Percentiles rank a stretch among this genome's conserved stretches.
Evolutionary conservation across 305 asterid genomes (phyloP).

Genomic region (Fraxinus dipetala): DNA sequence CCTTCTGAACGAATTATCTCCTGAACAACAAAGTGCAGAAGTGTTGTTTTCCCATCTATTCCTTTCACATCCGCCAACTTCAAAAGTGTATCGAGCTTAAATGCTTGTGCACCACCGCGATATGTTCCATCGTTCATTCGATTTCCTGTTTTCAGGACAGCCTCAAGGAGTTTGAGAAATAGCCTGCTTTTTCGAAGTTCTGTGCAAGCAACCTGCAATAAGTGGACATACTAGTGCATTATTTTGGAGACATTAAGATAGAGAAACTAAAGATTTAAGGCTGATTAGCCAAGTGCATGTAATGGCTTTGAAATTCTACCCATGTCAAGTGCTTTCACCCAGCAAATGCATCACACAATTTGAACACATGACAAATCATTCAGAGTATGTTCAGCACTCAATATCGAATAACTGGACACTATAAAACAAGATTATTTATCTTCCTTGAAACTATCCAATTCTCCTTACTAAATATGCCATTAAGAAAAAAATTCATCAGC

Average conservation of each 20-base stretch:
- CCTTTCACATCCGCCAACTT: constrained; percentile 21
- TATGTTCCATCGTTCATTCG: constrained; percentile 25
- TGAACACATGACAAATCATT: background rate
- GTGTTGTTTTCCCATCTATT: constrained; percentile 22
- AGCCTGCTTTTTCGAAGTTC: constrained; percentile 16
- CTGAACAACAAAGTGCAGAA: constrained; percentile 2
- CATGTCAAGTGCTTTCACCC: background rate
- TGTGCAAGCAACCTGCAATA: constrained; percentile 6
- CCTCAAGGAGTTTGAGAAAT: constrained; percentile 20
- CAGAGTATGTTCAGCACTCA: background rate
- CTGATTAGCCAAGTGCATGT: background rate
- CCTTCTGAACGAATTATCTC: constrained; percentile 23
- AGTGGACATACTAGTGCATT: background rate
- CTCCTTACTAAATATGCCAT: background rate
- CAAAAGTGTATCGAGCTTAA: constrained; percentile 22
- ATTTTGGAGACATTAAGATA: background rate
- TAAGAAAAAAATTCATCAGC: background rate
- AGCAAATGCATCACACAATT: background rate
- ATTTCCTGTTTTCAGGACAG: constrained; percentile 21
- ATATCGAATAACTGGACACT: background rate
- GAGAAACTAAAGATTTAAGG: background rate
- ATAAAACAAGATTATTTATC: background rate
- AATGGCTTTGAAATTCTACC: background rate
- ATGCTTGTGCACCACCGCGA: constrained; percentile 25
- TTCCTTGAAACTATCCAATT: background rate